phyloP scores from a whole-genome alignment of 345 rosid genomes.

The Brassica napus region Da-Ae NC_063440.1:17001-17500 shows the following conservation, averaged over 20 bases:
- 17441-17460: slow-evolving; percentile 17
- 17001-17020: slow-evolving; percentile 67
- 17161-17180: slow-evolving; percentile 73
- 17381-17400: background rate
- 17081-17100: slow-evolving; percentile 81
- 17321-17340: slow-evolving; percentile 14
- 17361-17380: background rate
- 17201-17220: background rate
- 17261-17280: slow-evolving; percentile 16
- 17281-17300: slow-evolving; percentile 27
- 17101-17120: slow-evolving; percentile 81
- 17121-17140: slow-evolving; percentile 83
- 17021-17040: slow-evolving; percentile 92
- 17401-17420: background rate
- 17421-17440: background rate
- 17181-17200: background rate
- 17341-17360: slow-evolving; percentile 9
- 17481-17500: slow-evolving; percentile 77
- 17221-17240: background rate
- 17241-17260: slow-evolving; percentile 28
- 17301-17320: slow-evolving; percentile 28
- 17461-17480: slow-evolving; percentile 8
- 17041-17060: slow-evolving; percentile 87
- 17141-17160: slow-evolving; percentile 86
- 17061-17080: slow-evolving; percentile 96